Percentiles rank a stretch among this genome's conserved stretches.
phyloP scores from a whole-genome alignment of 371 early-diverging fungal genomes.

The Dichotomocladium elegans region DNA sequence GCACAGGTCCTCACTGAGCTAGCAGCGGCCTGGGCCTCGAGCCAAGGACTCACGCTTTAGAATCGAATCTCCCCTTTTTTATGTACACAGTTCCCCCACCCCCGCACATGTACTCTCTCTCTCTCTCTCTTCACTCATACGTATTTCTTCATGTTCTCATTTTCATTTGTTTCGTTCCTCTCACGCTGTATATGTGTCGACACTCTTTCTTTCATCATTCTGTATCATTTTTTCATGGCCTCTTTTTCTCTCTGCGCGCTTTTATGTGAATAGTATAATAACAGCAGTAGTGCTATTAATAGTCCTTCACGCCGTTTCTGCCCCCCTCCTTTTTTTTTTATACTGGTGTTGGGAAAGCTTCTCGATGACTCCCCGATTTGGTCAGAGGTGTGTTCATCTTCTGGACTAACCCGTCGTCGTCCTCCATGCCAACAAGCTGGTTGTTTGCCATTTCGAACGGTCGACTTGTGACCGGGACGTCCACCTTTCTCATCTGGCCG shows the following conservation, averaged over 20 bases:
- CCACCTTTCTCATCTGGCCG: too few relatives aligned
- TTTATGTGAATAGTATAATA: too few relatives aligned
- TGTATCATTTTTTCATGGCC: conserved; percentile 1
- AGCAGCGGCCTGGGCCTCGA: conserved; percentile 29
- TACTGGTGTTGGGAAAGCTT: background rate
- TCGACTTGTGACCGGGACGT: too few relatives aligned
- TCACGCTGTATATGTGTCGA: background rate
- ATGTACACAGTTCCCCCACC: background rate
- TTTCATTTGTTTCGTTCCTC: background rate
- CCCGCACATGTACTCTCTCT: background rate
- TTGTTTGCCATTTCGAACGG: too few relatives aligned
- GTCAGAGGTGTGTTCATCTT: too few relatives aligned
- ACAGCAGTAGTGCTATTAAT: too few relatives aligned
- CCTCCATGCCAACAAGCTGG: too few relatives aligned
- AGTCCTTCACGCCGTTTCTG: too few relatives aligned
- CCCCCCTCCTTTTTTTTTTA: background rate
- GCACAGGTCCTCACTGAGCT: conserved; percentile 19
- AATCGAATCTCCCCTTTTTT: background rate
- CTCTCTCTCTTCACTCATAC: background rate
- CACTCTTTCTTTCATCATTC: background rate
- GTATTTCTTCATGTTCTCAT: background rate
- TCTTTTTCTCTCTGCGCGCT: background rate
- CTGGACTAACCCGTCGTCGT: too few relatives aligned
- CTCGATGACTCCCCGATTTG: too few relatives aligned
- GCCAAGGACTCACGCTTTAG: conserved; percentile 21